These are phyloP conservation scores for Phlebiopsis gigantea DNA, from an alignment of 768 basidiomycete species.

Conservation along the genomic window DNA sequence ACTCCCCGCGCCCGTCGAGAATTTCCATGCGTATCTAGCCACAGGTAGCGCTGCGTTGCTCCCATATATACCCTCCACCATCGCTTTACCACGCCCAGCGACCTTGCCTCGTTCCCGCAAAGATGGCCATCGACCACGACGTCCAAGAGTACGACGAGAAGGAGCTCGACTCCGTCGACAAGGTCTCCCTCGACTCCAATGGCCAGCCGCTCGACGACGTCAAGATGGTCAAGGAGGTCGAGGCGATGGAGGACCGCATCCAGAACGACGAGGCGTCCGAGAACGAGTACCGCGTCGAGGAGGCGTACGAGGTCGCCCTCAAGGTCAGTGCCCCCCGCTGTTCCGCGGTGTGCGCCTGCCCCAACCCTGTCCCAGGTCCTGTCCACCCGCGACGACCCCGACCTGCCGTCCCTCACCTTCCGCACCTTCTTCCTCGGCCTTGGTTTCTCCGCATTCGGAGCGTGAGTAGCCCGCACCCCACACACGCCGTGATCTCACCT, in stretches of 20 bases:
- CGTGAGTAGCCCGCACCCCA: conserved; percentile 32
- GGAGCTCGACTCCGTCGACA: conserved; percentile 18
- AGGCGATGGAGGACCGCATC: conserved; percentile 28
- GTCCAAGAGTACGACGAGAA: conserved; percentile 15
- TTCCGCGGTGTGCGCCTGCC: background rate
- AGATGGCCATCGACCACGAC: conserved; percentile 5
- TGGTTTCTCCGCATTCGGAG: conserved; percentile 51
- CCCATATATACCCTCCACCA: conserved; percentile 4
- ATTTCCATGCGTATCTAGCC: conserved; percentile 4
- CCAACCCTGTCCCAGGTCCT: conserved; percentile 24
- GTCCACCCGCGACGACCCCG: conserved; percentile 31
- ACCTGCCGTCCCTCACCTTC: conserved; percentile 44
- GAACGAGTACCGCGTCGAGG: conserved; percentile 31
- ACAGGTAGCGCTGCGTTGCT: background rate
- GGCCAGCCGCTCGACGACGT: conserved; percentile 20
- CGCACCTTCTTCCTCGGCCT: conserved; percentile 51
- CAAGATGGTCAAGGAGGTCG: conserved; percentile 23
- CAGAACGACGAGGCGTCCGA: conserved; percentile 27
- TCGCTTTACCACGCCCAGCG: background rate
- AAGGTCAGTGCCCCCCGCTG: conserved; percentile 21
- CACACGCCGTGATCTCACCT: background rate
- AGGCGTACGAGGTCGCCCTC: conserved; percentile 36
- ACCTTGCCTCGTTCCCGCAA: background rate
- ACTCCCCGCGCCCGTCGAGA: background rate
- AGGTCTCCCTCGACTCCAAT: conserved; percentile 15